Conservation (phyloP, 352 stramenopile species). For the Plasmopara muralis region DNA sequence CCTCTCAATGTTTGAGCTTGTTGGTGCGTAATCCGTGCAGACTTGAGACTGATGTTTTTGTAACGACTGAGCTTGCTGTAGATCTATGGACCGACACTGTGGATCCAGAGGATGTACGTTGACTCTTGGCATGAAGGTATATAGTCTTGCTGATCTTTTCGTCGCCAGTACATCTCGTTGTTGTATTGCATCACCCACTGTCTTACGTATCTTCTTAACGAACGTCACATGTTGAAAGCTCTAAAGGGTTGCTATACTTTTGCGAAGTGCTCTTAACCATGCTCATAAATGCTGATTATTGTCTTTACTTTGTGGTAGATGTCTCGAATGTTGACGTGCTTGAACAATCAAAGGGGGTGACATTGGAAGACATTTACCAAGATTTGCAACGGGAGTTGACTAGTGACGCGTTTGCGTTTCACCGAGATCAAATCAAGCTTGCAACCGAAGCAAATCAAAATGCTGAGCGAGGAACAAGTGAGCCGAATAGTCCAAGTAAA, state of each 20-base stretch:
- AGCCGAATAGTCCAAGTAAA: not conserved
- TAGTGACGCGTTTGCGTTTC: constrained; percentile 32
- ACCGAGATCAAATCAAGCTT: constrained; percentile 31
- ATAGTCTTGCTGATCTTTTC: not conserved
- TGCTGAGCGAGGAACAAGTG: constrained; percentile 1
- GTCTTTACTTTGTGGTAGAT: constrained; percentile 23
- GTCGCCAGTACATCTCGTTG: constrained; percentile 58
- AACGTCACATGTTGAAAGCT: constrained; percentile 39
- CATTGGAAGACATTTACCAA: constrained; percentile 36
- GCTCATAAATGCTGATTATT: not conserved
- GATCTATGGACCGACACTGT: constrained; percentile 68
- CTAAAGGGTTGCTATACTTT: constrained; percentile 30
- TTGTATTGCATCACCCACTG: constrained; percentile 73
- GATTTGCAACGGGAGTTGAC: constrained; percentile 45
- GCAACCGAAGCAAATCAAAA: constrained; percentile 13
- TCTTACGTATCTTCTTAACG: constrained; percentile 45
- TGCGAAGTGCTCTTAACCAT: not conserved
- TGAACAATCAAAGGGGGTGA: constrained; percentile 40
- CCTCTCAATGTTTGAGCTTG: constrained; percentile 78
- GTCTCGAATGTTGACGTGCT: constrained; percentile 50
- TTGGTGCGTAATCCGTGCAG: constrained; percentile 30
- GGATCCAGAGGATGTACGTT: constrained; percentile 55
- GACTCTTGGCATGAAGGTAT: not conserved
- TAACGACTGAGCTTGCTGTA: constrained; percentile 1
- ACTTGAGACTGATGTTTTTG: too few relatives aligned